These are phyloP conservation scores for Pulveroboletus sp. DNA, from an alignment of 768 basidiomycete genomes.

Conservation along the genomic window DNA sequence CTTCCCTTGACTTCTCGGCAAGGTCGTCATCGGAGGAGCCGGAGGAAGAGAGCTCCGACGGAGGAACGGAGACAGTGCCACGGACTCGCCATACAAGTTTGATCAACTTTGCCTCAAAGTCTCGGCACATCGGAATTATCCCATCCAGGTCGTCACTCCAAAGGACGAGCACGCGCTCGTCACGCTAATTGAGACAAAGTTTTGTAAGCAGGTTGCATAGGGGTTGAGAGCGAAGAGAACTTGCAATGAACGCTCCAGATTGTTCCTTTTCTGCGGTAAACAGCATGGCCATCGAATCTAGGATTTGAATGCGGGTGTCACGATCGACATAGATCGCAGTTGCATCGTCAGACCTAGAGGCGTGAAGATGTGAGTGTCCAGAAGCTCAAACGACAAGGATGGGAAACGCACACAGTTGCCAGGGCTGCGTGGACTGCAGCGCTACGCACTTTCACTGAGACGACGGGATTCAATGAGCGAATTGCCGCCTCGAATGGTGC, in stretches of 20 bases:
- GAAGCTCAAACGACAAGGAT: not conserved
- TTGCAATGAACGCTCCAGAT: constrained; percentile 82
- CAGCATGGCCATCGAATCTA: constrained; percentile 64
- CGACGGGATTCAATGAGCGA: constrained; percentile 70
- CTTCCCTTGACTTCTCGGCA: constrained; percentile 40
- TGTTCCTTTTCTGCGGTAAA: constrained; percentile 86
- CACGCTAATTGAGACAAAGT: constrained; percentile 45
- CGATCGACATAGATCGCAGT: constrained; percentile 63
- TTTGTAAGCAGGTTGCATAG: not conserved
- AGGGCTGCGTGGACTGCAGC: constrained; percentile 80
- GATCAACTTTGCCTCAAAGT: constrained; percentile 76
- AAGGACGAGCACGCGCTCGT: constrained; percentile 76
- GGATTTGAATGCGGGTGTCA: constrained; percentile 83
- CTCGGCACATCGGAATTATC: constrained; percentile 67
- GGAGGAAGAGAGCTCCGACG: constrained; percentile 40
- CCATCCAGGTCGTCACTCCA: constrained; percentile 83
- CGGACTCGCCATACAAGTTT: constrained; percentile 70
- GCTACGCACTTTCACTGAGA: constrained; percentile 76
- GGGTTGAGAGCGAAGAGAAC: constrained; percentile 7
- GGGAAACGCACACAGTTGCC: constrained; percentile 52
- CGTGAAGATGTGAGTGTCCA: constrained; percentile 3
- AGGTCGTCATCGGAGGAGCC: constrained; percentile 53
- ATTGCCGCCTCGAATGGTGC: constrained; percentile 81
- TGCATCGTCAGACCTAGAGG: constrained; percentile 50
- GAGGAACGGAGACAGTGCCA: constrained; percentile 28